phyloP scores from a whole-genome alignment of 164 flowering plant genomes.

The Stephania japonica region DNA sequence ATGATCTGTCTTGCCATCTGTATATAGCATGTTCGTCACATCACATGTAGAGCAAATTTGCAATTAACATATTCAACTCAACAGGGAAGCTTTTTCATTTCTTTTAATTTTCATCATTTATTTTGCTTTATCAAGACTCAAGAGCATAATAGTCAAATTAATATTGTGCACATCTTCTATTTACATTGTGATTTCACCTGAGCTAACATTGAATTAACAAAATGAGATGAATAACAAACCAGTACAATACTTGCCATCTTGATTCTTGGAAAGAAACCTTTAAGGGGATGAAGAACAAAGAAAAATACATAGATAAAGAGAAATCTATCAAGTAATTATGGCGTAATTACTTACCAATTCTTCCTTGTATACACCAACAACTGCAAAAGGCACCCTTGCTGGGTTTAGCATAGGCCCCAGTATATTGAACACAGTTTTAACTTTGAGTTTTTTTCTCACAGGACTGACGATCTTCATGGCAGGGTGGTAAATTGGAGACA shows the following conservation, averaged over 20 bases:
- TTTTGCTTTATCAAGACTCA: too few species aligned
- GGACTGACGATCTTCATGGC: slow-evolving; percentile 92
- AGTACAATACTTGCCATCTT: background rate
- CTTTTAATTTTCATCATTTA: too few species aligned
- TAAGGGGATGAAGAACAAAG: background rate
- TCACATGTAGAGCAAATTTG: background rate
- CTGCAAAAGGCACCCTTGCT: slow-evolving; percentile 78
- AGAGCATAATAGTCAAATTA: too few species aligned
- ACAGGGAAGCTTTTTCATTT: too few species aligned
- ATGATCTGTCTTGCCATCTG: background rate
- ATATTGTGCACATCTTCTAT: too few species aligned
- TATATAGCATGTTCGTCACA: background rate
- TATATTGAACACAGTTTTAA: slow-evolving; percentile 85
- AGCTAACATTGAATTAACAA: background rate
- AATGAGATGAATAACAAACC: background rate
- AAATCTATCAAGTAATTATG: background rate
- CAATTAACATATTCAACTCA: background rate
- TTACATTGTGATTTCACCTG: background rate
- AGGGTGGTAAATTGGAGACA: slow-evolving; percentile 89
- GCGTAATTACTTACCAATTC: slow-evolving; percentile 47
- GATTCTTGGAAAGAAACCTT: background rate
- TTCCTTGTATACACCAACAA: slow-evolving; percentile 79
- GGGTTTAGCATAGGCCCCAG: slow-evolving; percentile 95
- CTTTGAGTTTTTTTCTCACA: slow-evolving; percentile 77
- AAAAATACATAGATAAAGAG: background rate